phyloP scores from a whole-genome alignment of 805 yeast species.

The Monosporozyma unispora region DNA sequence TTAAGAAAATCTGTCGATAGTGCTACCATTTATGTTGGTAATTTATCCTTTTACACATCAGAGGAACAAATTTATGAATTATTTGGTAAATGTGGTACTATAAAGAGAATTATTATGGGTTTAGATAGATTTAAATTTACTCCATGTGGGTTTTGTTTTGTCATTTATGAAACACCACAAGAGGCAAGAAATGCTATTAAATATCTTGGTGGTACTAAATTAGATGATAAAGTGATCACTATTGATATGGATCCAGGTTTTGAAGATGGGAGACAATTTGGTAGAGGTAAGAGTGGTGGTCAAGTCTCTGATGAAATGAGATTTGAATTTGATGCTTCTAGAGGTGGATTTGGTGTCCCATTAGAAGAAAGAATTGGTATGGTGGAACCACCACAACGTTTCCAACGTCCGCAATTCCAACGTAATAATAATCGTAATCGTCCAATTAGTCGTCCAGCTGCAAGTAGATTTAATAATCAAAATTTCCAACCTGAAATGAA shows the following conservation, averaged over 20 bases:
- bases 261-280: constrained; percentile 90
- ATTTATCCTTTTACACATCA: constrained; percentile 79
- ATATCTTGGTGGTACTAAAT: constrained; percentile 68
- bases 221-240: constrained; percentile 73
- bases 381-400: constrained; percentile 9
- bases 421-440: background rate
- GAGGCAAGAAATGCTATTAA: constrained; percentile 79
- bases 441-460: background rate
- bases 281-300: constrained; percentile 89
- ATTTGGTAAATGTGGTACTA: constrained; percentile 72
- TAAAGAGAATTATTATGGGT: constrained; percentile 85
- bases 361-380: constrained; percentile 27
- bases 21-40: constrained; percentile 84
- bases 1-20: constrained; percentile 57
- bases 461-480: constrained; percentile 1
- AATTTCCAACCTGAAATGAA: background rate
- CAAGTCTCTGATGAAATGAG: constrained; percentile 69
- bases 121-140: constrained; percentile 82
- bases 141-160: constrained; percentile 96
- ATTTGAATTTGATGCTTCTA: constrained; percentile 40
- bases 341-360: constrained; percentile 40
- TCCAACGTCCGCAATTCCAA: constrained; percentile 1
- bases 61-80: constrained; percentile 91
- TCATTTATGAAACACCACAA: constrained; percentile 57
- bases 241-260: constrained; percentile 96